These are phyloP conservation scores for Wickerhamomyces hampshirensis DNA, from an alignment of 805 yeast genomes.

Conservation along the genomic window DNA sequence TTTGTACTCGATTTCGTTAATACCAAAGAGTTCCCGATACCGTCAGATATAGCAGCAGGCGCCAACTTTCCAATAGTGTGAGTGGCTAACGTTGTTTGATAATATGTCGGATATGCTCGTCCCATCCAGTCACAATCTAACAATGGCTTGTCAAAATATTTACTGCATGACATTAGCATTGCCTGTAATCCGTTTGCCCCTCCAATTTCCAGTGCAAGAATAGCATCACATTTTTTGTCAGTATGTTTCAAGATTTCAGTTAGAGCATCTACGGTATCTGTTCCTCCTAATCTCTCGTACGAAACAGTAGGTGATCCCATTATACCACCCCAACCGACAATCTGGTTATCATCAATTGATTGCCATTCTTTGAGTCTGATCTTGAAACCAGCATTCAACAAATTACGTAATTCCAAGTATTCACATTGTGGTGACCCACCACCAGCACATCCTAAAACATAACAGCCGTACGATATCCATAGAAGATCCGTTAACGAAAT, in stretches of 20 bases:
- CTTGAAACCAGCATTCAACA: slow-evolving; percentile 32
- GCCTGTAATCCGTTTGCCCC: slow-evolving; percentile 38
- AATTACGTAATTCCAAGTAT: no score
- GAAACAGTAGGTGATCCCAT: slow-evolving; percentile 23
- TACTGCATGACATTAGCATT: slow-evolving; percentile 20
- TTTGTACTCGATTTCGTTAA: slow-evolving; percentile 30
- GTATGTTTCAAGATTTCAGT: slow-evolving; percentile 27
- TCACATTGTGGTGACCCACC: slow-evolving; percentile 44
- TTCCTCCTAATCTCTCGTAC: slow-evolving; percentile 30
- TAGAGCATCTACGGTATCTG: slow-evolving; percentile 24
- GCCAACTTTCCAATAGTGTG: slow-evolving; percentile 18
- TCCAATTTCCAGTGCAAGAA: slow-evolving; percentile 38
- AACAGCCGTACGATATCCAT: slow-evolving; percentile 37
- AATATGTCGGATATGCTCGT: slow-evolving; percentile 41
- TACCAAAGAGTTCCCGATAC: slow-evolving; percentile 37
- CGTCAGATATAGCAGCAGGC: slow-evolving; percentile 30
- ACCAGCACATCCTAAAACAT: slow-evolving; percentile 47
- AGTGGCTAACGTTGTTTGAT: slow-evolving; percentile 30
- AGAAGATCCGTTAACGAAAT: slow-evolving; percentile 31
- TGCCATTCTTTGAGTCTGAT: slow-evolving; percentile 31
- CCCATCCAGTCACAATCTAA: slow-evolving; percentile 43
- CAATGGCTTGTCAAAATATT: slow-evolving; percentile 28
- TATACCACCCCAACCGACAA: slow-evolving; percentile 23
- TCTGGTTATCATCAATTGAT: slow-evolving; percentile 27
- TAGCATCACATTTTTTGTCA: slow-evolving; percentile 28